Percentiles rank a stretch among this genome's conserved stretches.
Conservation (phyloP, 106 monocot genomes). For the Amphibolis antarctica region DNA sequence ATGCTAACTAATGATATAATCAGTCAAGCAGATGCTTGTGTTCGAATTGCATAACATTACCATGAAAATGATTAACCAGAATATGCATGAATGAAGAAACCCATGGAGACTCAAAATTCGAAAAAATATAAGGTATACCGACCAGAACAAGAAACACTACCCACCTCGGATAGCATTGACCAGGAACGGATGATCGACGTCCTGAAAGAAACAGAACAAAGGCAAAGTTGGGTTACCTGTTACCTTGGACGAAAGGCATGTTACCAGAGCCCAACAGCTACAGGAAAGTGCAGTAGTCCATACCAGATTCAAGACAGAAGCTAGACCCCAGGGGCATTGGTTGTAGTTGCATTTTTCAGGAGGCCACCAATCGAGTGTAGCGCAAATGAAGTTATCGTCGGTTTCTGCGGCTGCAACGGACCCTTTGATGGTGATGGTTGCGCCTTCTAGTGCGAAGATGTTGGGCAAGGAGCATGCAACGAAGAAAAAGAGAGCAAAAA, state of each 20-base stretch:
- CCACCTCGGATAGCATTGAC: constrained; percentile 29
- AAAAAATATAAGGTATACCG: neutral
- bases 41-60: no score
- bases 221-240: neutral
- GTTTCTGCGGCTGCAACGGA: constrained; percentile 43
- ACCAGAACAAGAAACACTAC: neutral
- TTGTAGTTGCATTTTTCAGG: constrained; percentile 72
- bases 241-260: neutral
- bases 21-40: neutral
- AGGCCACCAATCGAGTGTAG: constrained; percentile 99
- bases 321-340: constrained; percentile 78
- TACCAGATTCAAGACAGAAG: constrained; percentile 46
- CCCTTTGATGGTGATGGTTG: constrained; percentile 35
- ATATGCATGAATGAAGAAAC: neutral
- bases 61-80: no score
- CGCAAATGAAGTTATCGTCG: constrained; percentile 58
- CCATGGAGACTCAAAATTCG: neutral
- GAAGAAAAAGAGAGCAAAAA: constrained; percentile 35
- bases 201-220: constrained; percentile 15
- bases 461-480: constrained; percentile 28
- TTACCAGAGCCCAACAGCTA: neutral
- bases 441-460: constrained; percentile 31
- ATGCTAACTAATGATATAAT: no score
- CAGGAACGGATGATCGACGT: constrained; percentile 26
- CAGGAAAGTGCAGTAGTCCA: neutral